These are phyloP conservation scores for Cenchrus purpureus DNA, from an alignment of 176 grass and related monocot genomes.

Conservation along the genomic window DNA sequence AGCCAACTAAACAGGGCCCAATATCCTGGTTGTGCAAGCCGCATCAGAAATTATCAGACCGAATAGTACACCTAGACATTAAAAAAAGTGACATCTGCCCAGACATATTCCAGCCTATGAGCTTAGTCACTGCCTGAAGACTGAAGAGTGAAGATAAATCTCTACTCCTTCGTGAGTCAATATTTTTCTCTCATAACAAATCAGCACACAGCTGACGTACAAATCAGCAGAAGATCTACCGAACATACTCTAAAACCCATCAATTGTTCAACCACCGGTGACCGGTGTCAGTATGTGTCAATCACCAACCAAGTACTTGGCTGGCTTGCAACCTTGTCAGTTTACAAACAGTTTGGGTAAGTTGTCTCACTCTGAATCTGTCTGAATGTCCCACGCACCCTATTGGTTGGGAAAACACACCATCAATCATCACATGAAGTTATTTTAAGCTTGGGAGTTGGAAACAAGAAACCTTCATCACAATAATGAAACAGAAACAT, in stretches of 20 bases:
- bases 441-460: not conserved
- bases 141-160: no score
- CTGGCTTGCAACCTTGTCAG: not conserved
- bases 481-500: not conserved
- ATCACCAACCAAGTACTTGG: not conserved
- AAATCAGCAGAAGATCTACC: no score
- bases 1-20: no score
- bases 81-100: not conserved
- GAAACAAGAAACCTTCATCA: not conserved
- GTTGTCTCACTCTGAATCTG: not conserved
- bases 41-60: not conserved
- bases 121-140: not conserved
- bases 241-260: not conserved
- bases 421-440: not conserved
- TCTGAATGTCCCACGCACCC: slow-evolving; percentile 3
- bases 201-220: no score
- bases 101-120: slow-evolving; percentile 1
- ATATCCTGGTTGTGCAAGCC: not conserved
- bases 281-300: not conserved
- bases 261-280: not conserved
- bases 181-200: not conserved
- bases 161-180: no score
- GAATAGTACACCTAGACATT: not conserved
- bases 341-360: slow-evolving; percentile 18
- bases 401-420: not conserved